Conservation (phyloP, 257 asterid species). For the Handroanthus guayacan region DNA sequence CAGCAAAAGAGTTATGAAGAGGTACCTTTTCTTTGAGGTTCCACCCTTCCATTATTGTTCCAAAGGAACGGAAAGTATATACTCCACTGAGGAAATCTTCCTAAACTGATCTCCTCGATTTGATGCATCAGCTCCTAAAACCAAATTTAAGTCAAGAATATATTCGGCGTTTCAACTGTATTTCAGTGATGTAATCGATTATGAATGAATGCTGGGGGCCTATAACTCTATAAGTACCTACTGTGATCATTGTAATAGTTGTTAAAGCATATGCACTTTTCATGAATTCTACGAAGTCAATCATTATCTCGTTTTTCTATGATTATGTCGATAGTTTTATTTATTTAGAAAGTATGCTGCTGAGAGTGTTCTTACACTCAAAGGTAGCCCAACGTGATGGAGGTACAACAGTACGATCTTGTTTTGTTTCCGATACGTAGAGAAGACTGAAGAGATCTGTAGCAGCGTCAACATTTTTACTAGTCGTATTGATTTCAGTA, state of each 20-base stretch:
- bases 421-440: constrained; percentile 61
- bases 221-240: neutral
- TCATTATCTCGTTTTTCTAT: neutral
- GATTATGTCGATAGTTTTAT: neutral
- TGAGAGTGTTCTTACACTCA: constrained; percentile 67
- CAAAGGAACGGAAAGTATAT: constrained; percentile 18
- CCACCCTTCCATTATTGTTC: constrained; percentile 20
- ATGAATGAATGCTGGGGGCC: neutral
- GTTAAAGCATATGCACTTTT: neutral
- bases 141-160: constrained; percentile 23
- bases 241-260: neutral
- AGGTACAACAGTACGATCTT: constrained; percentile 79
- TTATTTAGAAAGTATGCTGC: constrained; percentile 3
- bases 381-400: constrained; percentile 98
- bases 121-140: constrained; percentile 51
- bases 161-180: neutral
- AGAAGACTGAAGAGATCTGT: constrained; percentile 84
- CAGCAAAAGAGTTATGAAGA: neutral
- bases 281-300: neutral
- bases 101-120: constrained; percentile 21
- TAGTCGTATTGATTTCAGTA: constrained; percentile 35
- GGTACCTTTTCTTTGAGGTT: constrained; percentile 33
- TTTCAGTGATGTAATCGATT: neutral
- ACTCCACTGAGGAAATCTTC: constrained; percentile 27
- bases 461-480: constrained; percentile 45